Evolutionary conservation across 306 rosid species (phyloP), one percentile per base, ranked within the genome.

Genomic region (Carpinus viminea): DNA sequence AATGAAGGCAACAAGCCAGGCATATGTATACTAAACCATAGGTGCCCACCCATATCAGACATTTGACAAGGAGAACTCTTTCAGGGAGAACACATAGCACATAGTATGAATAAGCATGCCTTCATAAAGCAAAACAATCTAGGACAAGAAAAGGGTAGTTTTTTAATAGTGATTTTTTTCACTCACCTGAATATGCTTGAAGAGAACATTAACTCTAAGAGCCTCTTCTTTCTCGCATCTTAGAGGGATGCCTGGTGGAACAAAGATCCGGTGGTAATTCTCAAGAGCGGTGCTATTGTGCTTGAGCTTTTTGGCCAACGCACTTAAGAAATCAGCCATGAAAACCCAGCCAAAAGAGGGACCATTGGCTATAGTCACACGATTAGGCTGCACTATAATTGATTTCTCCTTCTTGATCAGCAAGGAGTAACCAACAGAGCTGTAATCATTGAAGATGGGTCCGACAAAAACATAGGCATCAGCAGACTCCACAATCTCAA

Each of bases 351-450:
- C 94, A 51, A 92, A 81, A 0, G 98, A 86, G 31, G 83, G 97
- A 54, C 98, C 98, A 77, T 90, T 87, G 74, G 89, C 96, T 71
- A 93, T 74, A 31, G 94, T 93, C 75, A 90, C 96, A 8, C 97
- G 89, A 71, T 88, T 84, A 5, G 91, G 92, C 85, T 90, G 86
- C 70, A 93, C 97, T 7, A 86, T 78, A 9, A 92, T 48, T 4
- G 92, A 62, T 70, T 94, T 94, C 73, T 92, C 94, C 88, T 90
- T 91, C 82, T 90, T 86, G 75, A 90, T 76, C 81, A 92, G 83
- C 72, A 92, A 87, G 1, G 98, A 94, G 89, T 94, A 92, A 21
- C 98, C 97, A 57, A 92, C 98, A 46, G 97, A 93, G 81, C 98
- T 91, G 78, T 89, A 93, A 78, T 92, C 98, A 72, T 94, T 92